Base-by-base conservation (phyloP, 2,329 filamentous ascomycete genomes). In the Ophiostoma himal-ulmi region DNA sequence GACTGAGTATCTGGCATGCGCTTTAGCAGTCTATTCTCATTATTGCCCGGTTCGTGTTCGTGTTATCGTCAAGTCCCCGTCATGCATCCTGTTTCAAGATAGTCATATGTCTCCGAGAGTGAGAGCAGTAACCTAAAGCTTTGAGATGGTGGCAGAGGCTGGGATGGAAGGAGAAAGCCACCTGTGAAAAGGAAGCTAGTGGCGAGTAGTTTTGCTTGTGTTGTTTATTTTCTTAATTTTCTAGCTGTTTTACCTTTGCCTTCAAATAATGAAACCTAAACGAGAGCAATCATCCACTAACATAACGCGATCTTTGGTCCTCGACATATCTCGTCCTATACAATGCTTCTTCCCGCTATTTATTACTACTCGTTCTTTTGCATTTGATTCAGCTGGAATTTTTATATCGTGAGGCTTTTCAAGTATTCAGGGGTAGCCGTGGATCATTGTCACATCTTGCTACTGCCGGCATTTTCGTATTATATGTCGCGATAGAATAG, bases 21-120 rank as follows among this genome's bases (percentile, higher is more conserved):
- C 44, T 48, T 48, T 48, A n/a, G 30, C 3, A 30, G 44, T 48
- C 44, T 48, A 5, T 13, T 11, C 17, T 57, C 8, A 3, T 17
- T 34, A 1, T 34, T 14, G 26, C 20, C 57, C 26, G 14, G 22
- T 62, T 62, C 57, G 57, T 62, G 57, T 62, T 62, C 57, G 57
- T 62, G 57, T 62, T 17, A 13, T 62, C 48, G 48, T 54, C n/a
- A 11, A 57, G 52, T 48, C 52, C 52, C 57, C 17, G 57, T 62
- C 57, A 57, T 57, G 57, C 57, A 34, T 4, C 10, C 54, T 62
- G 57, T 62, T 62, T 62, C 57, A 62, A 62, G 57, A 36, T 5
- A 26, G 26, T 62, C 5, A 34, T 62, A 62, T 34, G 26, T 34
- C 57, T 26, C 52, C 52, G 52, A 57, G 17, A 7, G 52, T 22